Percentiles rank a stretch among this genome's conserved stretches.
Evolutionary conservation across 1,284 basidiomycete genomes (phyloP).

Genomic region (Ustilago hordei): DNA sequence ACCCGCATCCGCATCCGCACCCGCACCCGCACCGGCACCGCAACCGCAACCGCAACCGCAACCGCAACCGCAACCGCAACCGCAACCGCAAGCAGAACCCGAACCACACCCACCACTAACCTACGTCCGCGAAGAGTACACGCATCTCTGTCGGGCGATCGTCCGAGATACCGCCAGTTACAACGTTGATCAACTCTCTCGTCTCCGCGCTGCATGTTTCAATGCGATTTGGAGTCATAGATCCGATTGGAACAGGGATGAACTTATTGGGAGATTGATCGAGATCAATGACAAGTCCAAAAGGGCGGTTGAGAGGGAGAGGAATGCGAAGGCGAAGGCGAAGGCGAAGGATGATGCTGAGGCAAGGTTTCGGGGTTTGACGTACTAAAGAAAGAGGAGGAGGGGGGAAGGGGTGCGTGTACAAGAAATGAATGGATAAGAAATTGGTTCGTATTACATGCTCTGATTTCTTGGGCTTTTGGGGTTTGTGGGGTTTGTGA

Average conservation of each 20-base stretch:
- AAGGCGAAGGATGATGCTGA: background rate
- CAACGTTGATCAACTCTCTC: conserved; percentile 87
- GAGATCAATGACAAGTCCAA: conserved; percentile 29
- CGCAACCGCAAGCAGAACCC: background rate
- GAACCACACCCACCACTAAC: conserved; percentile 40
- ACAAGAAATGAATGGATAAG: background rate
- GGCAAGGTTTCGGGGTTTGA: background rate
- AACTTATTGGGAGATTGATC: conserved; percentile 72
- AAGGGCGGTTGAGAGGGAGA: conserved; percentile 4
- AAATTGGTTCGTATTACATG: too few relatives aligned
- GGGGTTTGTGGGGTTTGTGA: too few relatives aligned
- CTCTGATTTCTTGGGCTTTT: too few relatives aligned
- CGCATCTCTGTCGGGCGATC: conserved; percentile 30
- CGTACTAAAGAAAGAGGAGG: background rate
- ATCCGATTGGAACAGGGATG: conserved; percentile 83
- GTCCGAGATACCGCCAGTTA: conserved; percentile 41
- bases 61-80: conserved; percentile 2
- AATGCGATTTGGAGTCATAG: conserved; percentile 84
- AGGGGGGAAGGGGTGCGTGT: background rate
- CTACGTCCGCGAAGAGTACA: conserved; percentile 24
- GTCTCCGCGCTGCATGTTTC: conserved; percentile 85
- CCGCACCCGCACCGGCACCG: background rate
- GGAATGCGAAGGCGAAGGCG: background rate
- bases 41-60: background rate
- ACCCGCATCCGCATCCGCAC: background rate